Evolutionary conservation across 805 yeast species (phyloP).

Genomic region (Wickerhamia fluorescens): DNA sequence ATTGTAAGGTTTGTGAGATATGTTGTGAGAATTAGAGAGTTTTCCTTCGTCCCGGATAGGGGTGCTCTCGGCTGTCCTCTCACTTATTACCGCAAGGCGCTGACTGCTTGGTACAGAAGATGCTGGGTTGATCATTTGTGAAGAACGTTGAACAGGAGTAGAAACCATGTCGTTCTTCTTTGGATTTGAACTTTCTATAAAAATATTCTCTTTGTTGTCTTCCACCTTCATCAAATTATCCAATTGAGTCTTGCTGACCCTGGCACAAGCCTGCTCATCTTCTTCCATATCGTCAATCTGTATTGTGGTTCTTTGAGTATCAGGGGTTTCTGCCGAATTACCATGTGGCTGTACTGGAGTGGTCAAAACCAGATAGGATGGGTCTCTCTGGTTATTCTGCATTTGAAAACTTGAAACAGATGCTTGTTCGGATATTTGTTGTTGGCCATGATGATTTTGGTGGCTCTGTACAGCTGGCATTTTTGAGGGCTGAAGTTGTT

Average conservation of each 20-base stretch:
- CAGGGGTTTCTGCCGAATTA: conserved; percentile 31
- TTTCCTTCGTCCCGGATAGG: conserved; percentile 10
- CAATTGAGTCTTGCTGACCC: conserved; percentile 30
- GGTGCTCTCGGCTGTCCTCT: conserved; percentile 23
- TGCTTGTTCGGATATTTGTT: conserved; percentile 2
- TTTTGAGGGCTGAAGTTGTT: conserved; percentile 5
- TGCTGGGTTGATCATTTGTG: conserved; percentile 5
- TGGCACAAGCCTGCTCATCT: conserved; percentile 13
- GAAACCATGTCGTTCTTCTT: conserved; percentile 22
- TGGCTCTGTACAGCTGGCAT: conserved; percentile 2
- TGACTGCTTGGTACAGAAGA: conserved; percentile 11
- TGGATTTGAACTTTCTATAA: conserved; percentile 24
- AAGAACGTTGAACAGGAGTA: conserved; percentile 20
- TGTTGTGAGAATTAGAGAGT: no score
- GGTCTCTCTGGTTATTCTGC: no score
- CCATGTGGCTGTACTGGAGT: conserved; percentile 22
- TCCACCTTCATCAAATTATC: conserved; percentile 19
- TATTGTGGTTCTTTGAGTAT: conserved; percentile 38
- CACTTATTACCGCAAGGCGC: conserved; percentile 27
- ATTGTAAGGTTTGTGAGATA: conserved; percentile 11
- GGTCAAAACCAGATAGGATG: conserved; percentile 17
- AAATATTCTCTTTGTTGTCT: conserved; percentile 45
- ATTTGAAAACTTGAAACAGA: no score
- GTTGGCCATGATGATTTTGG: not conserved
- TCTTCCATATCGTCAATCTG: conserved; percentile 37